Percentiles rank a stretch among this genome's conserved stretches.
Conservation (phyloP, 768 basidiomycete genomes). For the Trametes sanguinea region DNA sequence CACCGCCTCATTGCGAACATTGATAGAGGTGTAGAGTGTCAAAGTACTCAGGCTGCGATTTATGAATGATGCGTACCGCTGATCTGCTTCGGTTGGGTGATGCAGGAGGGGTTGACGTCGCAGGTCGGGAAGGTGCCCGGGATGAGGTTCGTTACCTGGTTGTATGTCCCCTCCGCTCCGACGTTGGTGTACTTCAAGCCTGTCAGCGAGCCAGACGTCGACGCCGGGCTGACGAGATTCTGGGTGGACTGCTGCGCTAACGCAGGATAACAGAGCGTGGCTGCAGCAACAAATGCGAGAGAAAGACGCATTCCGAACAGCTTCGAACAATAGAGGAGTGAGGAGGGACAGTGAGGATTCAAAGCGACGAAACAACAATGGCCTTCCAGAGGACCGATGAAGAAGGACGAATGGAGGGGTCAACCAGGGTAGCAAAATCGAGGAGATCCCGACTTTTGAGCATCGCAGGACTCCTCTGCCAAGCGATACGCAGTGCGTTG, state of each 20-base stretch:
- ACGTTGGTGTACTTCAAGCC: slow-evolving; percentile 29
- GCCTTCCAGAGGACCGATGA: slow-evolving; percentile 18
- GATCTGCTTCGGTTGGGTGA: slow-evolving; percentile 23
- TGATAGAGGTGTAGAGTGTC: not conserved
- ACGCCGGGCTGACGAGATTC: slow-evolving; percentile 19
- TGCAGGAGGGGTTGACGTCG: slow-evolving; percentile 28
- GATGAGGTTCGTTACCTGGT: slow-evolving; percentile 32
- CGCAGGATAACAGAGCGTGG: slow-evolving; percentile 5
- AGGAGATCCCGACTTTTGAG: slow-evolving; percentile 1
- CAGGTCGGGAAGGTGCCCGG: slow-evolving; percentile 28
- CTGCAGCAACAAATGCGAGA: not conserved
- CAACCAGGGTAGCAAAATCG: not conserved
- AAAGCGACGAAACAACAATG: not conserved
- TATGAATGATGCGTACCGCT: slow-evolving; percentile 14
- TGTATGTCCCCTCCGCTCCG: slow-evolving; percentile 29
- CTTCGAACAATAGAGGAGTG: not conserved
- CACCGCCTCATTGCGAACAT: not conserved
- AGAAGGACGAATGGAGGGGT: not conserved
- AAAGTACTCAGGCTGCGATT: not conserved
- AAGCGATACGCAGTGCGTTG: slow-evolving; percentile 8
- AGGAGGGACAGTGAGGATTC: not conserved
- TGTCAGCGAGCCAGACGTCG: slow-evolving; percentile 26
- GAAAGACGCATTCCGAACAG: slow-evolving; percentile 17
- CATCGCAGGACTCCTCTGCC: not conserved
- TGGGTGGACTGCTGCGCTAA: slow-evolving; percentile 10